Conservation (phyloP, 805 yeast species). For the Candida koratica region DNA sequence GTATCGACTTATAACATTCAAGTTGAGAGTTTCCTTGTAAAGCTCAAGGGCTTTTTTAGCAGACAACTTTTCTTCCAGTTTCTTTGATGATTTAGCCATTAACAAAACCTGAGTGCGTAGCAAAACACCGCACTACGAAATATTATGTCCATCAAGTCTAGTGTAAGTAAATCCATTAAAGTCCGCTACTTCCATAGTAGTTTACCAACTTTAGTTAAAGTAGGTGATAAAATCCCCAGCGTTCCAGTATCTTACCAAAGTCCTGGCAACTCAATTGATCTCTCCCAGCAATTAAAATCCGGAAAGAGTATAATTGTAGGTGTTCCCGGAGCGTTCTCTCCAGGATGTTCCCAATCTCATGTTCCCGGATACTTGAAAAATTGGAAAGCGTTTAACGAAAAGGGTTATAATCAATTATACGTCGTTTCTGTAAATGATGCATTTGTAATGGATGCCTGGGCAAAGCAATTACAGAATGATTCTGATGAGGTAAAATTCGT, state of each 20-base stretch:
- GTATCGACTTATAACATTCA: conserved; percentile 72
- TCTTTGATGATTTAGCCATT: conserved; percentile 5
- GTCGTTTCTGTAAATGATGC: conserved; percentile 83
- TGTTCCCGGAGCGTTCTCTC: conserved; percentile 68
- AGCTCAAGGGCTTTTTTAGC: conserved; percentile 51
- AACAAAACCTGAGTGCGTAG: not conserved
- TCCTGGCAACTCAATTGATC: conserved; percentile 59
- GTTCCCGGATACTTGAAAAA: conserved; percentile 68
- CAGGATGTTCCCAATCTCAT: conserved; percentile 70
- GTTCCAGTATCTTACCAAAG: conserved; percentile 54
- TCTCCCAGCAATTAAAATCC: conserved; percentile 43
- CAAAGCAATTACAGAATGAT: conserved; percentile 32
- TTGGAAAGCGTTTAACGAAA: conserved; percentile 49
- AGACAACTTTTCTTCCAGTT: conserved; percentile 34
- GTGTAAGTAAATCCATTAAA: no score
- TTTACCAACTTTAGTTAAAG: conserved; percentile 24
- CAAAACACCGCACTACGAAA: no score
- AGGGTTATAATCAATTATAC: conserved; percentile 62
- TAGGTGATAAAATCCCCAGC: conserved; percentile 62
- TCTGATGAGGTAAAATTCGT: conserved; percentile 48
- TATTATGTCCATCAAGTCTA: no score
- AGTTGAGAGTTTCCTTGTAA: conserved; percentile 64
- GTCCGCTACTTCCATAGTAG: conserved; percentile 13
- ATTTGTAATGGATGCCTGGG: conserved; percentile 83
- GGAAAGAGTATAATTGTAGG: conserved; percentile 39